Base-by-base conservation (phyloP, 805 yeast species). In the Candida mattraensis region DNA sequence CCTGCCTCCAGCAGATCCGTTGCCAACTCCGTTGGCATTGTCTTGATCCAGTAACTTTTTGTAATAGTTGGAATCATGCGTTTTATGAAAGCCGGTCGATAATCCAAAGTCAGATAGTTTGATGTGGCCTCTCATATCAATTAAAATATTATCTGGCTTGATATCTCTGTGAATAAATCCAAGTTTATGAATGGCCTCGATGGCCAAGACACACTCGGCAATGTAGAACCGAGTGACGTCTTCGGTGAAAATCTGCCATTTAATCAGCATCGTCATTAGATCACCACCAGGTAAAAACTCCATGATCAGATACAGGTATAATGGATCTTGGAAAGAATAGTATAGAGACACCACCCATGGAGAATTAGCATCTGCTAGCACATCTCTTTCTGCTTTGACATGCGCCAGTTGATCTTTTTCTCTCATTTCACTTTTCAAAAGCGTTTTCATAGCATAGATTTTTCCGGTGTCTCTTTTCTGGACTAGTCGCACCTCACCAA, bases 161-260 rank as follows among this genome's bases (percentile, higher is more conserved):
- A 93, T 91, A 61, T 93, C 99, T 64, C 99, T 76, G 63, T 93
- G 99, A 55, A 93, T 93, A 58, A 88, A 88, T 0, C 96, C 96
- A 21, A 87, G 69, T 59, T 85, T 86, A 64, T 88, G 97, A 49
- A 88, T 82, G 5, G 95, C 96, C 56, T 89, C 96, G 42, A 88
- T 88, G 3, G 96, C 96, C 53, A 89, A 70, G 8, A 88, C 95
- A 70, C 96, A 88, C 61, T 88, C 97, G 2, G 97, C 96, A 81
- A 88, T 87, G 62, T 89, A 88, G 59, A 88, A 88, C 46, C 96
- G 70, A 31, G 88, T 88, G 35, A 88, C 87, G 59, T 88, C 97
- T 58, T 88, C 97, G 3, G 95, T 83, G 57, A 88, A 88, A 21
- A 87, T 82, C 57, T 88, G 95, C 85, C 95, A 87, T 63, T 91